A percentile compares a stretch with the other conserved stretches of the same genome.
phyloP scores from a whole-genome alignment of 176 grass and related monocot genomes.

The Aegilops tauschii region DNA sequence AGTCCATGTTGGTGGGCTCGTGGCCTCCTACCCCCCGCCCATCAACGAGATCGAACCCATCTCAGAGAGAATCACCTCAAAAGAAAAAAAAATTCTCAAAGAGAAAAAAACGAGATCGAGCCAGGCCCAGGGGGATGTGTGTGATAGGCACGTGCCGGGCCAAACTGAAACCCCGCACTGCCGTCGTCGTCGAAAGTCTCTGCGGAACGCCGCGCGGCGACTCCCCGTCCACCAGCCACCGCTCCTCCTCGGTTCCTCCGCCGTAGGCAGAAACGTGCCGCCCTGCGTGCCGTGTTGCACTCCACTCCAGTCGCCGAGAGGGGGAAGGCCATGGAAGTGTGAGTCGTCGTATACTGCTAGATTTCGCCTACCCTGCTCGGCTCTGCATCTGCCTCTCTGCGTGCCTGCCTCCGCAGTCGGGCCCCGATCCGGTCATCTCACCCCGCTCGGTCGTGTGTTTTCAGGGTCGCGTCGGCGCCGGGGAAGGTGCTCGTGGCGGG shows the following conservation, averaged over 20 bases:
- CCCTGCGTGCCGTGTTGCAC: background rate
- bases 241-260: constrained; percentile 36
- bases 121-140: too few species aligned
- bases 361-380: background rate
- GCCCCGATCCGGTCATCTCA: constrained; percentile 27
- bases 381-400: background rate
- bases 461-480: constrained; percentile 83
- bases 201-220: background rate
- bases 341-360: background rate
- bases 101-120: too few species aligned
- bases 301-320: background rate
- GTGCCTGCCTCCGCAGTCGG: too few species aligned
- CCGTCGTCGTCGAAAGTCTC: background rate
- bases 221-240: background rate
- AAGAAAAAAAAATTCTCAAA: too few species aligned
- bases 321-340: constrained; percentile 38
- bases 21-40: too few species aligned
- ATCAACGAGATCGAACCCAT: too few species aligned
- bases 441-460: background rate
- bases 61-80: too few species aligned
- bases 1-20: too few species aligned
- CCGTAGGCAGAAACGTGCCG: background rate
- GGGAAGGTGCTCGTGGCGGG: constrained; percentile 87
- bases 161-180: background rate
- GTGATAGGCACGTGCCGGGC: background rate